Percentiles rank a stretch among this genome's conserved stretches.
These are phyloP conservation scores for Fusarium pseudograminearum DNA, from an alignment of 2,329 filamentous ascomycete species.

Conservation along the genomic window DNA sequence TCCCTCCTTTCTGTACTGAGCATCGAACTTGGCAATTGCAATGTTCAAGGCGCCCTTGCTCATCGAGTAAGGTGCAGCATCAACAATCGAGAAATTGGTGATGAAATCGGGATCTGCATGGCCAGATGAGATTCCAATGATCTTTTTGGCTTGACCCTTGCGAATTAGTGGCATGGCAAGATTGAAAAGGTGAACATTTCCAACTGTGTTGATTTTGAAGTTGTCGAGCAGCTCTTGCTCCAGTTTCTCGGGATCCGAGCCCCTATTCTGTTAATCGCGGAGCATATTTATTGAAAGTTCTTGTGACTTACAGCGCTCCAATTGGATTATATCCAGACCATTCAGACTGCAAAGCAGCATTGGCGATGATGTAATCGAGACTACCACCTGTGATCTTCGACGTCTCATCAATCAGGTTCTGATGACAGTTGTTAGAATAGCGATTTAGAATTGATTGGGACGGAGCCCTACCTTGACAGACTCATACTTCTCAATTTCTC, in stretches of 20 bases:
- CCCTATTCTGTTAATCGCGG: neutral
- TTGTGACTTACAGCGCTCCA: constrained; percentile 26
- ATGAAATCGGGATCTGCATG: constrained; percentile 60
- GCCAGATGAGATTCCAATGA: constrained; percentile 64
- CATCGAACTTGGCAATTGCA: constrained; percentile 65
- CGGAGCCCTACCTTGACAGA: constrained; percentile 12
- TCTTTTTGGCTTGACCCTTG: constrained; percentile 64
- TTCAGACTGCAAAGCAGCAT: constrained; percentile 56
- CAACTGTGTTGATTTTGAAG: constrained; percentile 64
- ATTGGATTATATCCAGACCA: constrained; percentile 44
- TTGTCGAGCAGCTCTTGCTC: constrained; percentile 31
- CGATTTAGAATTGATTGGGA: neutral
- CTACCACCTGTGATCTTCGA: constrained; percentile 52
- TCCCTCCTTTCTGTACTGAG: constrained; percentile 61
- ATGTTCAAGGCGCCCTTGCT: constrained; percentile 67
- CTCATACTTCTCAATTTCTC: constrained; percentile 18
- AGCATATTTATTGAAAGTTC: rapidly evolving
- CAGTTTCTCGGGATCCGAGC: constrained; percentile 20
- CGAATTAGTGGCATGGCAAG: constrained; percentile 65
- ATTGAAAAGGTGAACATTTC: constrained; percentile 65
- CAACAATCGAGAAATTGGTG: constrained; percentile 52
- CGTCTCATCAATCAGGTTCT: constrained; percentile 46
- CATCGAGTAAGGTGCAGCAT: constrained; percentile 57
- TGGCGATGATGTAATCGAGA: constrained; percentile 66
- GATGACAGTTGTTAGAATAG: neutral